Evolutionary conservation across 345 rosid genomes (phyloP), one percentile per base, ranked within the genome.

Genomic region (Hibiscus mutabilis): DNA sequence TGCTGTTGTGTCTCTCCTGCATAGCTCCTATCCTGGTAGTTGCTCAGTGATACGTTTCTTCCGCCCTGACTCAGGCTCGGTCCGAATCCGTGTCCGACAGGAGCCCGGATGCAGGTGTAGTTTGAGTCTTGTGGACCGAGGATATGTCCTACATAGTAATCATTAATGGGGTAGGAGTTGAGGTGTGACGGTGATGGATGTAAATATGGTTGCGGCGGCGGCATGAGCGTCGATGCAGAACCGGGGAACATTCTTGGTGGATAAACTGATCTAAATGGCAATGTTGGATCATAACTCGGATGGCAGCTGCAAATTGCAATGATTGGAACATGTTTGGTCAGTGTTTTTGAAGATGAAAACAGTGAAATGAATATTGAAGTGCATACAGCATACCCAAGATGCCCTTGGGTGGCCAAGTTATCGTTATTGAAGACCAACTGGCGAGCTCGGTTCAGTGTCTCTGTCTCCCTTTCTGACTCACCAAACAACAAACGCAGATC

Each of bases 401-500:
- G 82, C 42, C 77, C 85, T 76, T 73, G 89, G 70, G 75, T 81
- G 71, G 89, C 81, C 78, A 84, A 73, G 86, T 64, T 85, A 76
- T 92, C 97, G 79, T 80, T 86, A 61, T 74, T 89, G 82, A 86
- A 89, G 78, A 96, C 97, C 79, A 96, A 85, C 87, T 92, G 97
- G 79, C 98, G 98, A 83, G 99, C 99, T 60, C 87, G 87, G 88
- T 89, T 96, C 84, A 96, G 88, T 63, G 96, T 89, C 80, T 96
- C 99, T 73, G 98, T 92, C 88, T 96, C 99, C 66, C 98, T 89
- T 78, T 96, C 99, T 96, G 88, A 76, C 40, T 79, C 78, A 53
- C 74, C 73, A 72, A 47, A 73, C 51, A 70, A 40, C 15, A 24
- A 47, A 5, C 62, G 31, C 47, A 75, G 27, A 80, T 70, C 79